Conservation (phyloP, 192 early-diverging fungal genomes). For the Mortierella antarctica region DNA sequence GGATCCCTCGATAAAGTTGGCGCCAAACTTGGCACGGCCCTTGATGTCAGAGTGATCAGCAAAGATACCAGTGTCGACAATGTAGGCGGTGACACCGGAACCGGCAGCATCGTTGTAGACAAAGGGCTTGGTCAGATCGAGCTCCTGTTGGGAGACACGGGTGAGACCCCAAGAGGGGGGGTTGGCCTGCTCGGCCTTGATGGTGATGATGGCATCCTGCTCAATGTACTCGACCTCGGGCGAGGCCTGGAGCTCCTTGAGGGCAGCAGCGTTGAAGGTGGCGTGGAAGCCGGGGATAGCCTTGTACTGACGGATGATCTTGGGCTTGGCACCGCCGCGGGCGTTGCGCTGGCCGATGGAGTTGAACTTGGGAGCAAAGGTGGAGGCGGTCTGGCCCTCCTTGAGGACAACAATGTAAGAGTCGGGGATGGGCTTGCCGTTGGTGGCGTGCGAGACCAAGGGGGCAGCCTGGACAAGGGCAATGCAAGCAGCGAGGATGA, state of each 20-base stretch:
- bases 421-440: constrained; percentile 57
- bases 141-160: constrained; percentile 53
- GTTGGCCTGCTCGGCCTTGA: constrained; percentile 8
- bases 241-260: constrained; percentile 25
- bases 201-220: constrained; percentile 32
- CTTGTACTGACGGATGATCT: constrained; percentile 20
- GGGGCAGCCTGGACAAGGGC: constrained; percentile 35
- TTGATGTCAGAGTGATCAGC: constrained; percentile 56
- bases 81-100: constrained; percentile 53
- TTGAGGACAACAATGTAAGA: constrained; percentile 65
- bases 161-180: constrained; percentile 66
- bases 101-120: constrained; percentile 40
- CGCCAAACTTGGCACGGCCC: constrained; percentile 59
- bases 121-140: constrained; percentile 51
- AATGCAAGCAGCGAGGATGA: constrained; percentile 21
- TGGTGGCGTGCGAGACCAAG: neutral
- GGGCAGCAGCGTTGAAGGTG: constrained; percentile 12
- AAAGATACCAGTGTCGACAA: constrained; percentile 65
- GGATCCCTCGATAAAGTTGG: constrained; percentile 46
- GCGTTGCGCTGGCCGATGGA: constrained; percentile 14
- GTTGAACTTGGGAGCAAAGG: constrained; percentile 14
- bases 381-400: neutral
- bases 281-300: constrained; percentile 23
- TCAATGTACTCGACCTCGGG: constrained; percentile 37
- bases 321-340: constrained; percentile 15